Evolutionary conservation across 441 rosid genomes (phyloP), one percentile per base, ranked within the genome.

Genomic region (Eutrema salsugineum): DNA sequence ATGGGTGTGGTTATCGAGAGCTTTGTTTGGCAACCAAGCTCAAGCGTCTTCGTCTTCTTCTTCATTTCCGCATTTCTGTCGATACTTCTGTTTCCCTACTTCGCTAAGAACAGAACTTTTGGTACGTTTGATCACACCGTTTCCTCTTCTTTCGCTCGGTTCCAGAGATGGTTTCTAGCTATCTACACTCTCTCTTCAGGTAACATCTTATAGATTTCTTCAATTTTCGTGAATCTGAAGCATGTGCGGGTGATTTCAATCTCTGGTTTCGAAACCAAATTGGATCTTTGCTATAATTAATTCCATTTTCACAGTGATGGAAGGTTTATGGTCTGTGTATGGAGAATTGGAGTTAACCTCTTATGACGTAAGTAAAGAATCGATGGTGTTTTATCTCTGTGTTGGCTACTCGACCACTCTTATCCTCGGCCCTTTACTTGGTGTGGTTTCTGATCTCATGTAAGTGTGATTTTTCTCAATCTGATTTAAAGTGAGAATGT

Each of bases 171-270:
- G 81, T 90, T 92, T 78, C 81, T 90, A 58, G 51, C 88, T 68
- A 66, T 90, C 68, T 90, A 84, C 75, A 82, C 88, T 61, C 83
- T 94, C 75, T 88, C 91, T 68, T 85, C 99, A 80, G 94, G 97
- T 90, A 61, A 47, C 15, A 40, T 57, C 24, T 7, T 15, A 4
- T 11, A 17, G 9, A 3, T 46, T 50, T 1, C 6, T 32, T 0
- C 49, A 46, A 50, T 51, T 50, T 32, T 27, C 32, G 9, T 24
- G 14, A 20, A 44, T 32, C 33, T 7, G 63, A 38, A 22, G 15
- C 3, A 14, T 28, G 11, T 49, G 11, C 2, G 11, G 3, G 9
- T 48, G 46, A 10, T 24, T 38, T 67, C 51, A 30, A 16, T 66
- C 43, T 27, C 9, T 0, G 7, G 7, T 30, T 30, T 24, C 27